These are phyloP conservation scores for Candida oleophila DNA, from an alignment of 805 yeast genomes.

Conservation along the genomic window DNA sequence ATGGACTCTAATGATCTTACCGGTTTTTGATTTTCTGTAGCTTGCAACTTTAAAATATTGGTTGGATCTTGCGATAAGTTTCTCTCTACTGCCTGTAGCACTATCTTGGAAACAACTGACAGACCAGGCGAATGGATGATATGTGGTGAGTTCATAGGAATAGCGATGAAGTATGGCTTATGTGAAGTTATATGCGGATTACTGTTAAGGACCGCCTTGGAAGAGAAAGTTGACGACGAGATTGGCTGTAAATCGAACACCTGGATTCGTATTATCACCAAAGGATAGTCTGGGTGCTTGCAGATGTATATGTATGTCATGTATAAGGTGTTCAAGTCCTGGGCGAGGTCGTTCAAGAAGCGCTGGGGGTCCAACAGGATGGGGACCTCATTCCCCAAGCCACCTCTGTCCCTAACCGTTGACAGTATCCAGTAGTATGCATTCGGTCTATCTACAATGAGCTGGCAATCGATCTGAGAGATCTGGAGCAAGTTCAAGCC, in stretches of 20 bases:
- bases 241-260: slow-evolving; percentile 51
- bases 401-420: slow-evolving; percentile 37
- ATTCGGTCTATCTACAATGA: slow-evolving; percentile 58
- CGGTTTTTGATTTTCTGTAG: slow-evolving; percentile 38
- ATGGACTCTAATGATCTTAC: slow-evolving; percentile 51
- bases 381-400: slow-evolving; percentile 21
- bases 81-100: slow-evolving; percentile 60
- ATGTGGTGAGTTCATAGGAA: slow-evolving; percentile 67
- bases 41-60: slow-evolving; percentile 34
- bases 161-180: slow-evolving; percentile 62
- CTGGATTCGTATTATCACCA: slow-evolving; percentile 63
- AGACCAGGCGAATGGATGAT: slow-evolving; percentile 54
- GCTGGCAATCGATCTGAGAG: slow-evolving; percentile 69
- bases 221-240: slow-evolving; percentile 4
- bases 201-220: slow-evolving; percentile 10
- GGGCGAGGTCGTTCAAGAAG: slow-evolving; percentile 49
- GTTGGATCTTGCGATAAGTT: slow-evolving; percentile 48
- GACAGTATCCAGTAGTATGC: slow-evolving; percentile 49
- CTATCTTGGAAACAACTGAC: slow-evolving; percentile 47
- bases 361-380: slow-evolving; percentile 48
- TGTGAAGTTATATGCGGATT: slow-evolving; percentile 51
- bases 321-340: slow-evolving; percentile 50
- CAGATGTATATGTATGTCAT: slow-evolving; percentile 65
- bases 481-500: slow-evolving; percentile 65
- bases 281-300: slow-evolving; percentile 61